Conservation (phyloP, 2,329 filamentous ascomycete species). For the Fonsecaea multimorphosa region DNA sequence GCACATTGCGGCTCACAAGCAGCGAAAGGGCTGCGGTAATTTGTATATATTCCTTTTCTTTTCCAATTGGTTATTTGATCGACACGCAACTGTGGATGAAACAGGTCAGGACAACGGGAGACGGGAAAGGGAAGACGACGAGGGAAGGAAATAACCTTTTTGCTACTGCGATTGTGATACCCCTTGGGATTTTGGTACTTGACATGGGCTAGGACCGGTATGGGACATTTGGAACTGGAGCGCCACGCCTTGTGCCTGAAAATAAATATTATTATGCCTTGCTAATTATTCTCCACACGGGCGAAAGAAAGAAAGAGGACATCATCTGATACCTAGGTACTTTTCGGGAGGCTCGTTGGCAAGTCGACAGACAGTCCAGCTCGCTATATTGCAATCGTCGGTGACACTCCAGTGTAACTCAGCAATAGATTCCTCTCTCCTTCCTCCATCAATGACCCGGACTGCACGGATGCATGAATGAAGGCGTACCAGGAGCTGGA, state of each 20-base stretch:
- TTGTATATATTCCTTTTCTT: neutral
- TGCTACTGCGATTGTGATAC: neutral
- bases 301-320: neutral
- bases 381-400: no score
- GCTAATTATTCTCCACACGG: neutral
- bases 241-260: neutral
- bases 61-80: neutral
- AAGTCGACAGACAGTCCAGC: no score
- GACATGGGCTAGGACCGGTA: neutral
- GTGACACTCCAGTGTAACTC: no score
- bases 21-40: neutral
- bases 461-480: no score
- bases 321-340: no score
- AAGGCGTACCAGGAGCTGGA: no score
- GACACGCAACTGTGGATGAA: neutral
- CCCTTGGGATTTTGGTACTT: neutral
- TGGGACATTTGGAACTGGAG: neutral
- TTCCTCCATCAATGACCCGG: no score
- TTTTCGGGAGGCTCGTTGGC: no score
- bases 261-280: neutral
- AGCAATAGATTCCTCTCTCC: no score
- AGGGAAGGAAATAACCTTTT: neutral
- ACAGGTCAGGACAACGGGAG: neutral
- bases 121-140: neutral
- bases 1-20: neutral